Conservation (phyloP, 495 filamentous ascomycete genomes). For the Bacidia gigantensis region DNA sequence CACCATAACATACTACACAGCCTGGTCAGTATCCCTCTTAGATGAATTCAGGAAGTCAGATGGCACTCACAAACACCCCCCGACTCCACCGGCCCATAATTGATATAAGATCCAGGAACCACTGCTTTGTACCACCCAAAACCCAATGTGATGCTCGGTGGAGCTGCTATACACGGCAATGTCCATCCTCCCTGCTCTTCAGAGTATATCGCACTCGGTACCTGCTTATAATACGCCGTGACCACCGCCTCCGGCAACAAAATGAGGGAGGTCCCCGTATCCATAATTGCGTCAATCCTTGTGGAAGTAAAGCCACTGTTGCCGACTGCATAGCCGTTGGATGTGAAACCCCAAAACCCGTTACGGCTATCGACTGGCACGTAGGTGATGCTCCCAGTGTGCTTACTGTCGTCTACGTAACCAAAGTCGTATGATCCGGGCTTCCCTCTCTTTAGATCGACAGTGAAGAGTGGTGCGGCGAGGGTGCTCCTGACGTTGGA, state of each 20-base stretch:
- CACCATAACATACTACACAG: slow-evolving; percentile 39
- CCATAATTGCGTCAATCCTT: slow-evolving; percentile 39
- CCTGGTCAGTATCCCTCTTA: slow-evolving; percentile 18
- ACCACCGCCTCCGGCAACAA: slow-evolving; percentile 45
- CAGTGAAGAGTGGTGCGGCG: slow-evolving; percentile 52
- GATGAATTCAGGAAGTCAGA: too few relatives aligned
- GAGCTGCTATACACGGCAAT: slow-evolving; percentile 47
- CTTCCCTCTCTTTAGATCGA: slow-evolving; percentile 46
- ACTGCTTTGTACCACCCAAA: slow-evolving; percentile 37
- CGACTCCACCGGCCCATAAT: slow-evolving; percentile 29
- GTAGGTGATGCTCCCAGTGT: slow-evolving; percentile 51
- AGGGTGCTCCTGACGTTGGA: slow-evolving; percentile 49
- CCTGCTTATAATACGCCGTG: slow-evolving; percentile 46
- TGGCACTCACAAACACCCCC: slow-evolving; percentile 18
- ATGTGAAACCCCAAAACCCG: slow-evolving; percentile 62
- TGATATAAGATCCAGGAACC: slow-evolving; percentile 31
- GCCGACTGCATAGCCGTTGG: slow-evolving; percentile 49
- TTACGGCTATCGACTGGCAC: slow-evolving; percentile 39
- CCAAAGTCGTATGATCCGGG: slow-evolving; percentile 66
- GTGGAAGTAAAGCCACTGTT: slow-evolving; percentile 22
- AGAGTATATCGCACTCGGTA: slow-evolving; percentile 37
- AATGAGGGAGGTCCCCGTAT: slow-evolving; percentile 64
- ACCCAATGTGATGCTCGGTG: slow-evolving; percentile 49
- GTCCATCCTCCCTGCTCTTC: slow-evolving; percentile 44
- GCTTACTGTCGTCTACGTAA: slow-evolving; percentile 47